Conservation (phyloP, 495 filamentous ascomycete species). For the Rostrohypoxylon terebratum region DNA sequence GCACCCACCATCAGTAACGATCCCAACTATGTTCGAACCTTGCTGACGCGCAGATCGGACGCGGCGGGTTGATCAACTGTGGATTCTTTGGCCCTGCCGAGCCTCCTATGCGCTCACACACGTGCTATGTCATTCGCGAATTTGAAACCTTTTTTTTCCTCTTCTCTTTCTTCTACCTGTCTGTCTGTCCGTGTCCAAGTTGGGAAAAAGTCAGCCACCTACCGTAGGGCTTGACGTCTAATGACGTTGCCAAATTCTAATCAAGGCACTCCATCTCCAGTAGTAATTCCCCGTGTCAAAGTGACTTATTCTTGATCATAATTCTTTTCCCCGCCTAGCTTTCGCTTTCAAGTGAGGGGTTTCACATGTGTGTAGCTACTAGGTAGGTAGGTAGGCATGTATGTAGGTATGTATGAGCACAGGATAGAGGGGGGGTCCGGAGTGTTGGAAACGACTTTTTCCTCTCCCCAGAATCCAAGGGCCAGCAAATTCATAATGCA, state of each 20-base stretch:
- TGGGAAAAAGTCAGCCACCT: slow-evolving; percentile 39
- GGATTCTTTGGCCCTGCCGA: slow-evolving; percentile 37
- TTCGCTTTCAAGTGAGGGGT: slow-evolving; percentile 1
- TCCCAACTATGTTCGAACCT: slow-evolving; percentile 33
- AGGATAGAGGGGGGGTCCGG: slow-evolving; percentile 21
- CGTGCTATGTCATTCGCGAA: slow-evolving; percentile 14
- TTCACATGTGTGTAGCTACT: slow-evolving; percentile 2
- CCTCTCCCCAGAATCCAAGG: slow-evolving; percentile 5
- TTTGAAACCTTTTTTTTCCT: slow-evolving; percentile 5
- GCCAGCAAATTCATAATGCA: slow-evolving; percentile 42
- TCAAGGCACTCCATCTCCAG: slow-evolving; percentile 13
- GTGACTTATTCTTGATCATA: not conserved
- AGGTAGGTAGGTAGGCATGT: too few species aligned
- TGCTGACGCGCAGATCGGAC: slow-evolving; percentile 45
- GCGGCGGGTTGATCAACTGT: slow-evolving; percentile 41
- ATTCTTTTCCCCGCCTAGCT: not conserved
- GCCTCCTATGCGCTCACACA: slow-evolving; percentile 42
- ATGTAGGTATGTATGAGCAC: not conserved
- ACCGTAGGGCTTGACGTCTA: slow-evolving; percentile 17
- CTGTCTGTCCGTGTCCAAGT: slow-evolving; percentile 16
- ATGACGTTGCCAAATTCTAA: slow-evolving; percentile 26
- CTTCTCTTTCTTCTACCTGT: not conserved
- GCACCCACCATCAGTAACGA: slow-evolving; percentile 19
- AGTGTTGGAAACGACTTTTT: slow-evolving; percentile 26
- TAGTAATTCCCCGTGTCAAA: slow-evolving; percentile 17